A percentile compares a stretch with the other conserved stretches of the same genome.
These are phyloP conservation scores for Phytopythium montanum DNA, from an alignment of 352 stramenopile species.

Conservation along the genomic window DNA sequence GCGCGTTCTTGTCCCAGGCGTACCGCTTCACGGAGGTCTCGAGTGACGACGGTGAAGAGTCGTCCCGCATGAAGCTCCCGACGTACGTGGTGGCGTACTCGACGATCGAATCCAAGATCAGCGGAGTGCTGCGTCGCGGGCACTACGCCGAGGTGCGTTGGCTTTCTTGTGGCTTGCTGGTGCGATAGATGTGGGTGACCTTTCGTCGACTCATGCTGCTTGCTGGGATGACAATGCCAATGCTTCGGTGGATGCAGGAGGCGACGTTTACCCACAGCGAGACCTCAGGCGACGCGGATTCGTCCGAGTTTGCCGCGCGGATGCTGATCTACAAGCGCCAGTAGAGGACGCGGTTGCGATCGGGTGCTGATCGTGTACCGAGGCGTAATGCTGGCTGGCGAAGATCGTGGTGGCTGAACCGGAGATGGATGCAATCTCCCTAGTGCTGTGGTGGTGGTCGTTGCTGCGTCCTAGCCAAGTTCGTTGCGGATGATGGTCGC, in stretches of 20 bases:
- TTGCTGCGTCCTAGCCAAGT: neutral
- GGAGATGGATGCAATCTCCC: neutral
- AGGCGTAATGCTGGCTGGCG: neutral
- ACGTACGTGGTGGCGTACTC: slow-evolving; percentile 69
- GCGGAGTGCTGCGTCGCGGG: slow-evolving; percentile 32
- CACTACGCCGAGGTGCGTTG: slow-evolving; percentile 44
- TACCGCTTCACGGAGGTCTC: slow-evolving; percentile 38
- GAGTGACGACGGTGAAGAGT: slow-evolving; percentile 14
- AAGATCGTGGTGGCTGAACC: neutral
- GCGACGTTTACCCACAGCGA: slow-evolving; percentile 68
- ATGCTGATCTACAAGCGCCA: slow-evolving; percentile 67
- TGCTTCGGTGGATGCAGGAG: slow-evolving; percentile 17
- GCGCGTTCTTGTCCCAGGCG: slow-evolving; percentile 43
- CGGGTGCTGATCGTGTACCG: neutral
- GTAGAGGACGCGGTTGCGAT: neutral
- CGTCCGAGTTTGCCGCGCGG: slow-evolving; percentile 40
- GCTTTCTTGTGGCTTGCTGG: neutral
- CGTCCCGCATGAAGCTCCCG: slow-evolving; percentile 31
- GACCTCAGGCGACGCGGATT: slow-evolving; percentile 65
- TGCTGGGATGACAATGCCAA: neutral
- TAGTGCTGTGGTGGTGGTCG: neutral
- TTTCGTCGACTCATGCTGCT: neutral
- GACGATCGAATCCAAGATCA: slow-evolving; percentile 43
- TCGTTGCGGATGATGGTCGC: neutral
- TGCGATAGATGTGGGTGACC: neutral